Percentiles rank a stretch among this genome's conserved stretches.
Conservation (phyloP, 257 asterid species). For the Primulina tabacum region DNA sequence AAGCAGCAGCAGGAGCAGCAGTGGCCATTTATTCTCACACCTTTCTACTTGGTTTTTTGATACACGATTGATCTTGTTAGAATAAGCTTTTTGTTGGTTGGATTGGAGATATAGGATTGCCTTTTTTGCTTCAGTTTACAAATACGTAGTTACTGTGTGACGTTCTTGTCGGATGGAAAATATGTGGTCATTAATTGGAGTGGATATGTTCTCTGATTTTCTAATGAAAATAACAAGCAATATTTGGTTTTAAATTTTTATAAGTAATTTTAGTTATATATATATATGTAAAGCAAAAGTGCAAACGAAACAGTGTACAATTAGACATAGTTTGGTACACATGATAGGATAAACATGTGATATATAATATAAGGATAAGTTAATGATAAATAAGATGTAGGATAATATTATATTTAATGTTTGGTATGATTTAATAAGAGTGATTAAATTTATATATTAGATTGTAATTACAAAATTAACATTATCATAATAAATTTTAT, state of each 20-base stretch:
- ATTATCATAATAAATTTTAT: no score
- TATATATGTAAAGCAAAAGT: no score
- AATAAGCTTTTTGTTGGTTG: slow-evolving; percentile 13
- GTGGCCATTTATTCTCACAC: slow-evolving; percentile 49
- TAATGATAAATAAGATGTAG: no score
- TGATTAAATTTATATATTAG: no score
- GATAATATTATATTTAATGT: no score
- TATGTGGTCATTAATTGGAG: slow-evolving; percentile 19
- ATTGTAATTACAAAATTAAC: no score
- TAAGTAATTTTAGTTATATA: no score
- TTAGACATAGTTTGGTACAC: no score
- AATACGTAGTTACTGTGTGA: slow-evolving; percentile 5
- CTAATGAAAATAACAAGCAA: neutral
- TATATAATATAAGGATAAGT: no score
- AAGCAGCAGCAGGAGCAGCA: slow-evolving; percentile 31
- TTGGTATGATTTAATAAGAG: no score
- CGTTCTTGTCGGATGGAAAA: slow-evolving; percentile 8
- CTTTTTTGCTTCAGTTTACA: slow-evolving; percentile 24
- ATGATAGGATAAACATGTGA: no score
- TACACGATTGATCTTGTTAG: slow-evolving; percentile 19
- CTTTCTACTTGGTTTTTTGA: slow-evolving; percentile 16
- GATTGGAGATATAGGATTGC: slow-evolving; percentile 7
- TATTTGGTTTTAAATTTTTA: neutral
- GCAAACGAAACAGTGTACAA: no score
- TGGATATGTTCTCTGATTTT: neutral